Conservation (phyloP, 1,284 basidiomycete genomes). For the Cryptococcus sp. region DNA sequence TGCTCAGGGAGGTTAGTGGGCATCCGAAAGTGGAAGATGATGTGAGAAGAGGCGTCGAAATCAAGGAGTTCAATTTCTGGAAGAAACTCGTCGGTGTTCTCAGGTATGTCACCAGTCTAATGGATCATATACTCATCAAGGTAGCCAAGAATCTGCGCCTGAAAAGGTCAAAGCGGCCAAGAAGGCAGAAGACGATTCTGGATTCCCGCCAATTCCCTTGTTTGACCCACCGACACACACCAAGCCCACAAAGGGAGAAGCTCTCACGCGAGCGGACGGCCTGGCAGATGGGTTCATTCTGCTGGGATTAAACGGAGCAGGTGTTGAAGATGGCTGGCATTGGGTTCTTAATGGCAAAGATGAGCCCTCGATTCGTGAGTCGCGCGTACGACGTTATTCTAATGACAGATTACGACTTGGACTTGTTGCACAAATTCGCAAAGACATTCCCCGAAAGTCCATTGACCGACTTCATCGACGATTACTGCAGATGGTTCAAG, state of each 20-base stretch:
- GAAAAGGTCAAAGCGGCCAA: too few relatives aligned
- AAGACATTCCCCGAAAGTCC: conserved; percentile 62
- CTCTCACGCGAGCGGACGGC: conserved; percentile 42
- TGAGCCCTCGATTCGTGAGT: conserved; percentile 62
- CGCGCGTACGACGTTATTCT: not conserved
- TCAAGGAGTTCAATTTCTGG: conserved; percentile 43
- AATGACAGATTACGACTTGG: conserved; percentile 62
- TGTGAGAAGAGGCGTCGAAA: conserved; percentile 36
- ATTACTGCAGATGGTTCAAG: conserved; percentile 64
- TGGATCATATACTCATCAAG: too few relatives aligned
- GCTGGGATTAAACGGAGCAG: conserved; percentile 25
- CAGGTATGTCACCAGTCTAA: not conserved
- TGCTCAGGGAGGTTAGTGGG: conserved; percentile 32
- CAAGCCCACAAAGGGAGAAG: conserved; percentile 45
- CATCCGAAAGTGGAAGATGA: conserved; percentile 36
- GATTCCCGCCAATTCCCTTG: conserved; percentile 12
- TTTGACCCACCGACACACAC: conserved; percentile 48
- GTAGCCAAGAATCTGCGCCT: too few relatives aligned
- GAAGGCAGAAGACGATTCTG: not conserved
- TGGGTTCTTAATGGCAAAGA: conserved; percentile 74
- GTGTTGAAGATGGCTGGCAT: conserved; percentile 42
- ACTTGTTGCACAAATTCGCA: conserved; percentile 62
- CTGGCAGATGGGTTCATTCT: conserved; percentile 45
- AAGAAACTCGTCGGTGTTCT: conserved; percentile 23
- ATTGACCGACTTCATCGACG: conserved; percentile 60